Conservation (phyloP, 768 basidiomycete genomes). For the Rhizopogon vulgaris region DNA sequence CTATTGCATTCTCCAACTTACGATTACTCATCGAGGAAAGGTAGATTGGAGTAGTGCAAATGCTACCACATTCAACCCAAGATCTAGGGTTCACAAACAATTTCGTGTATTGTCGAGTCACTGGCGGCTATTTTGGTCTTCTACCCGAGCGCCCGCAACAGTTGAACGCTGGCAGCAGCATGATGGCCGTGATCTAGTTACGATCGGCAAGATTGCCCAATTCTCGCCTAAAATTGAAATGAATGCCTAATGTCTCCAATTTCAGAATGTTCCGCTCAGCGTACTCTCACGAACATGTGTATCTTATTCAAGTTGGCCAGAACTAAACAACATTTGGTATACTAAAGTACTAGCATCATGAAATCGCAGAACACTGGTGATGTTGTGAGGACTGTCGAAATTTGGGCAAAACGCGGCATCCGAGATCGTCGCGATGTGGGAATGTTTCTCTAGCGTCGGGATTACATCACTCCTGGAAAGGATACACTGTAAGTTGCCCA, state of each 20-base stretch:
- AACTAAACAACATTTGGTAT: background rate
- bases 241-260: background rate
- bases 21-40: background rate
- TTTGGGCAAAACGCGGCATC: background rate
- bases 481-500: background rate
- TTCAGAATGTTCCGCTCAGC: background rate
- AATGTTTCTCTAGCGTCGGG: background rate
- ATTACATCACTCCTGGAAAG: slow-evolving; percentile 1
- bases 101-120: background rate
- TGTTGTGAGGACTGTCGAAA: background rate
- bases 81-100: background rate
- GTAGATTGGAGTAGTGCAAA: background rate
- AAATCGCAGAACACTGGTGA: background rate
- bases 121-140: background rate
- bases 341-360: background rate
- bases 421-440: background rate
- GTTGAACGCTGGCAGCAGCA: background rate
- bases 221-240: background rate
- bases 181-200: background rate
- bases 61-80: background rate
- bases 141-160: too few relatives aligned
- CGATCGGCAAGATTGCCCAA: background rate
- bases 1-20: background rate
- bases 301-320: too few relatives aligned
- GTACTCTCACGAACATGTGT: background rate